Evolutionary conservation across 257 asterid genomes (phyloP).

Genomic region (Nicotiana otophora): DNA sequence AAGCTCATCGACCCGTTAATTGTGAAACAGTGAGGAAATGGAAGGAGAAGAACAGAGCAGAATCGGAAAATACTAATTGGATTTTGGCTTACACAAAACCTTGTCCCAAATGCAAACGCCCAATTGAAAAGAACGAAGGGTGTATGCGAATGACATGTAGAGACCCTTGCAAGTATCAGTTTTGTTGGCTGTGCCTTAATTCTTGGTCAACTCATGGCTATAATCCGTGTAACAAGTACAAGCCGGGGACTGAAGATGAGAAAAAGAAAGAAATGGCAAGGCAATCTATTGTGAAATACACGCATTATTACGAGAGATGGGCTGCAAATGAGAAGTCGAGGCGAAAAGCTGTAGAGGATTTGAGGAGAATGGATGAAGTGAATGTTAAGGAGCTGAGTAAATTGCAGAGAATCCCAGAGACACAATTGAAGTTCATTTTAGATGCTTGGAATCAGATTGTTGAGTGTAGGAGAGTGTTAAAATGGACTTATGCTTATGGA

Average conservation of each 20-base stretch:
- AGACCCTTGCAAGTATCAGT: conserved; percentile 9
- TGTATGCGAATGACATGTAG: conserved; percentile 13
- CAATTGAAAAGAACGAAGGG: conserved; percentile 14
- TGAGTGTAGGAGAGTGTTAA: conserved; percentile 11
- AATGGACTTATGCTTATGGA: conserved; percentile 20
- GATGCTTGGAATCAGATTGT: conserved; percentile 15
- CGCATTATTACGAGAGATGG: conserved; percentile 18
- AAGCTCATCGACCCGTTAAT: conserved; percentile 33
- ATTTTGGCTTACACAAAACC: conserved; percentile 15
- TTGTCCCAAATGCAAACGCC: conserved; percentile 12
- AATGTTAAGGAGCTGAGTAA: conserved; percentile 10
- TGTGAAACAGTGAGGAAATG: conserved; percentile 29
- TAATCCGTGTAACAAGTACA: conserved; percentile 12
- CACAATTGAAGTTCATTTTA: conserved; percentile 12
- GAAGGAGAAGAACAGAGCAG: conserved; percentile 23
- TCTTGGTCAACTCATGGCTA: conserved; percentile 11
- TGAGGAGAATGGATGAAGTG: conserved; percentile 7
- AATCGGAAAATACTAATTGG: conserved; percentile 23
- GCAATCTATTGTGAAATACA: conserved; percentile 12
- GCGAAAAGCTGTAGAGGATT: conserved; percentile 3
- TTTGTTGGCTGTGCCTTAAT: conserved; percentile 13
- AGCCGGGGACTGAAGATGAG: conserved; percentile 5
- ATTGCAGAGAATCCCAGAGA: conserved; percentile 5
- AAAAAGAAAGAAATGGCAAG: conserved; percentile 14
- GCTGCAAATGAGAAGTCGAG: conserved; percentile 13